Base-by-base conservation (phyloP, 2,329 filamentous ascomycete species). In the Alternaria burnsii region DNA sequence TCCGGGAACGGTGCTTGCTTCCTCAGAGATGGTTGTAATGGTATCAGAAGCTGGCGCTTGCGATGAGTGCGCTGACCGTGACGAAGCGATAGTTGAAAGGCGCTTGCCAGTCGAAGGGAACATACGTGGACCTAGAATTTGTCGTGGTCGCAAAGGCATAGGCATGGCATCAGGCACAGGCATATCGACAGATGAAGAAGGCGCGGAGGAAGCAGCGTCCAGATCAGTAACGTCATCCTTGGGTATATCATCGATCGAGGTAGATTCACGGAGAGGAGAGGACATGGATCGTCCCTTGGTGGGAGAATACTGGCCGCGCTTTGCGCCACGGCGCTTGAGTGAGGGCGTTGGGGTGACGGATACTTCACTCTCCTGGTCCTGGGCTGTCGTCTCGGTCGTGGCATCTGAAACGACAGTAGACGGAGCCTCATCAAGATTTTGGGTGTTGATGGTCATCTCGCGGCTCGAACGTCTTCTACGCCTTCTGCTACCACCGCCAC, bases 31-130 rank as follows among this genome's bases (percentile, higher is more conserved):
- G 5, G 67, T 66, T 42, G 71, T 68, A 20, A 67, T 55, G 32
- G 58, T 52, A 36, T 78, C 76, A 5, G 74, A 73, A 40, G 62
- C 67, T 34, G 65, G 59, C n/a, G 67, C 68, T 40, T 71, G 67
- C 12, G 72, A 73, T n/a, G 65, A 63, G 42, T 74, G 66, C 30
- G 74, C 63, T 65, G 70, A 63, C 62, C 75, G 67, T 59, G 87
- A 88, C 59, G 87, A 88, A 8, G 81, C 84, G 61, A 88, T 88
- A 0, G 86, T 88, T 8, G 86, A 87, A 2, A 88, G 78, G 60
- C 81, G 80, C 66, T 86, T 80, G n/a, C 85, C 85, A 28, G 82
- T 85, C 11, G 80, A 82, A 4, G 86, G 85, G 64, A 85, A 84
- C 9, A 78, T 78, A 52, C 81, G 79, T 64, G 79, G 81, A 22